Percentiles rank a stretch among this genome's conserved stretches.
Conservation (phyloP, 768 basidiomycete species). For the Punctularia strigosozonata region DNA sequence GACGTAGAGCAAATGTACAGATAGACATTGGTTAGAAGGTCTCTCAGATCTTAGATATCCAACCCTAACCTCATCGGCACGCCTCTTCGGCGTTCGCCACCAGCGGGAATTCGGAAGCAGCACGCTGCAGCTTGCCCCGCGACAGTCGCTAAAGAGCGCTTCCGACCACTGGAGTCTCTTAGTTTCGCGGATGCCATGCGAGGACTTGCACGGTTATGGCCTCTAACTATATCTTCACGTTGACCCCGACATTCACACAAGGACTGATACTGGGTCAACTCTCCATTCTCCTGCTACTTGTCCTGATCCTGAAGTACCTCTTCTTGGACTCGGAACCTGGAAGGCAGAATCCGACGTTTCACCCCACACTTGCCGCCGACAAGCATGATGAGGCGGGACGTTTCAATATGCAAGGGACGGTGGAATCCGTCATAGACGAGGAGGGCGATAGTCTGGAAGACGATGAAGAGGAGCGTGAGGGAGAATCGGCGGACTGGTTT, state of each 20-base stretch:
- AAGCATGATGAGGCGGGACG: slow-evolving; percentile 20
- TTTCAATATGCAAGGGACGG: not conserved
- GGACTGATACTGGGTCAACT: slow-evolving; percentile 88
- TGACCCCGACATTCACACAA: slow-evolving; percentile 89
- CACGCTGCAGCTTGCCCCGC: too few species aligned
- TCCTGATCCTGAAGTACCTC: slow-evolving; percentile 84
- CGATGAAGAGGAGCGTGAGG: slow-evolving; percentile 12
- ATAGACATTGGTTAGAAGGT: too few species aligned
- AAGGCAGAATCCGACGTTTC: slow-evolving; percentile 39
- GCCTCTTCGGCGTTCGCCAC: too few species aligned
- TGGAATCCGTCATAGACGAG: too few species aligned
- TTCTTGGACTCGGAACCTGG: slow-evolving; percentile 71
- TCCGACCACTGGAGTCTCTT: slow-evolving; percentile 6
- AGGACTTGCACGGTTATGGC: slow-evolving; percentile 24
- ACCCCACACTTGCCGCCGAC: slow-evolving; percentile 50
- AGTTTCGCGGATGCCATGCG: slow-evolving; percentile 14
- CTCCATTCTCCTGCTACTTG: slow-evolving; percentile 69
- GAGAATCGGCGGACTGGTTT: slow-evolving; percentile 81
- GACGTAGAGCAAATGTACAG: too few species aligned
- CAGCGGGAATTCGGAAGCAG: too few species aligned
- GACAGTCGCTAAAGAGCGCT: too few species aligned
- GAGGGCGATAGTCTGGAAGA: too few species aligned
- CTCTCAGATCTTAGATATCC: too few species aligned
- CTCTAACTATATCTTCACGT: slow-evolving; percentile 52
- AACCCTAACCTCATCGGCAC: too few species aligned